phyloP scores from a whole-genome alignment of 441 rosid genomes.

The Eruca vesicaria region DNA sequence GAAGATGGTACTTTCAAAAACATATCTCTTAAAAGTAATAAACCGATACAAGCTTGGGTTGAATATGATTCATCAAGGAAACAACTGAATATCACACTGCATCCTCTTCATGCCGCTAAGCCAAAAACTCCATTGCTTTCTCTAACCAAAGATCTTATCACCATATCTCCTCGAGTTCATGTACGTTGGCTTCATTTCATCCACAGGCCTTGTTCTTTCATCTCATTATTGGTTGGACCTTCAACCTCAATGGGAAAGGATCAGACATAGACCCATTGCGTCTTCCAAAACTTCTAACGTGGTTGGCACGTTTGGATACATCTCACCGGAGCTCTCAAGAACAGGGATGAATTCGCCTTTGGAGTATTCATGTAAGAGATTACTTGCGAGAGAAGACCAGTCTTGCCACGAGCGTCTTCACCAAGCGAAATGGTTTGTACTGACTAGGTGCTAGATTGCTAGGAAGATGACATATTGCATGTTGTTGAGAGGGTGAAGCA shows the following conservation, averaged over 20 bases:
- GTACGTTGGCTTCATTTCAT: constrained; percentile 43
- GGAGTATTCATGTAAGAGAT: constrained; percentile 59
- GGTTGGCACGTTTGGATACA: constrained; percentile 39
- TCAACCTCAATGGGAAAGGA: constrained; percentile 29
- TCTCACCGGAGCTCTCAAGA: constrained; percentile 51
- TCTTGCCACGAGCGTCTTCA: constrained; percentile 32
- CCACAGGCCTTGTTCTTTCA: constrained; percentile 20
- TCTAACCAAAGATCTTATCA: constrained; percentile 29
- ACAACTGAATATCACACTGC: constrained; percentile 30
- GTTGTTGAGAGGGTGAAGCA: no score
- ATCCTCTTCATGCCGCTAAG: constrained; percentile 25
- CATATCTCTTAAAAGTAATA: constrained; percentile 21
- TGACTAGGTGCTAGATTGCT: no score
- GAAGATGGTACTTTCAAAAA: not conserved
- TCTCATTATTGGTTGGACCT: constrained; percentile 38
- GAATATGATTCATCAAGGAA: constrained; percentile 32
- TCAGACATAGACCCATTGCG: constrained; percentile 11
- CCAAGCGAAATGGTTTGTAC: no score
- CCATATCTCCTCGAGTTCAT: constrained; percentile 26
- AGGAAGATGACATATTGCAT: no score
- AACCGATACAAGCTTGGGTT: constrained; percentile 38
- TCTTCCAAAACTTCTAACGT: constrained; percentile 26
- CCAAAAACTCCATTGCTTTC: constrained; percentile 36
- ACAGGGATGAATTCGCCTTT: constrained; percentile 52
- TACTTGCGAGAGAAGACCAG: constrained; percentile 37